These are phyloP conservation scores for Fistulifera solaris DNA, from an alignment of 108 stramenopile species.

Conservation along the genomic window DNA sequence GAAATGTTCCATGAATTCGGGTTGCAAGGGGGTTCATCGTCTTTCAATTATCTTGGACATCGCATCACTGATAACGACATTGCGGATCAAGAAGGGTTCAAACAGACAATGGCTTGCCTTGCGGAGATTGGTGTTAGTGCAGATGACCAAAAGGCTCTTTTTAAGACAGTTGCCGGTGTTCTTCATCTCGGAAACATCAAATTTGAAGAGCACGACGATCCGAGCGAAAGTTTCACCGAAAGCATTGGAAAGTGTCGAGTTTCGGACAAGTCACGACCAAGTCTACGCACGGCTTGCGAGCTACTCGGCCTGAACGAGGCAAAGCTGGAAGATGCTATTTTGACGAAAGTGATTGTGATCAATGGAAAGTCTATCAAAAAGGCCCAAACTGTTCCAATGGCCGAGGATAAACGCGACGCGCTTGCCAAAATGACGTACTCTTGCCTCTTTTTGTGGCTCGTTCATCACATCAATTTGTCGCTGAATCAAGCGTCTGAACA, in stretches of 20 bases:
- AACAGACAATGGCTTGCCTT: slow-evolving; percentile 65
- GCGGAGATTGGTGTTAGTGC: slow-evolving; percentile 44
- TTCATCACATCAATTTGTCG: slow-evolving; percentile 71
- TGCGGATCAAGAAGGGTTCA: slow-evolving; percentile 46
- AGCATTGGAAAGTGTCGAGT: slow-evolving; percentile 11
- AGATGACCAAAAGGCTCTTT: slow-evolving; percentile 47
- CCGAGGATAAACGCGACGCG: slow-evolving; percentile 86
- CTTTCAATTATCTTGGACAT: slow-evolving; percentile 61
- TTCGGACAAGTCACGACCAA: slow-evolving; percentile 29
- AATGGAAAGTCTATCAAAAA: slow-evolving; percentile 78
- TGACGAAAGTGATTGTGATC: slow-evolving; percentile 65
- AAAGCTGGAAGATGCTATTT: slow-evolving; percentile 62
- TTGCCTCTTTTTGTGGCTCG: slow-evolving; percentile 89
- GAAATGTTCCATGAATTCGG: slow-evolving; percentile 44
- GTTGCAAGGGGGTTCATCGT: slow-evolving; percentile 35
- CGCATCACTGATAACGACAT: slow-evolving; percentile 20
- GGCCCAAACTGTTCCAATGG: slow-evolving; percentile 67
- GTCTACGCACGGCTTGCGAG: slow-evolving; percentile 51
- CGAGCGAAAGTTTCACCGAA: slow-evolving; percentile 27
- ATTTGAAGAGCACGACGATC: slow-evolving; percentile 54
- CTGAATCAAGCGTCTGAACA: slow-evolving; percentile 17
- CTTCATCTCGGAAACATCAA: slow-evolving; percentile 87
- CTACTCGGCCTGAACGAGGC: slow-evolving; percentile 60
- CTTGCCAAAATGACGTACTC: slow-evolving; percentile 90
- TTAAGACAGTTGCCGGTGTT: slow-evolving; percentile 79